Evolutionary conservation across 1,284 basidiomycete species (phyloP).

Genomic region (Pulchroboletus neoregius): DNA sequence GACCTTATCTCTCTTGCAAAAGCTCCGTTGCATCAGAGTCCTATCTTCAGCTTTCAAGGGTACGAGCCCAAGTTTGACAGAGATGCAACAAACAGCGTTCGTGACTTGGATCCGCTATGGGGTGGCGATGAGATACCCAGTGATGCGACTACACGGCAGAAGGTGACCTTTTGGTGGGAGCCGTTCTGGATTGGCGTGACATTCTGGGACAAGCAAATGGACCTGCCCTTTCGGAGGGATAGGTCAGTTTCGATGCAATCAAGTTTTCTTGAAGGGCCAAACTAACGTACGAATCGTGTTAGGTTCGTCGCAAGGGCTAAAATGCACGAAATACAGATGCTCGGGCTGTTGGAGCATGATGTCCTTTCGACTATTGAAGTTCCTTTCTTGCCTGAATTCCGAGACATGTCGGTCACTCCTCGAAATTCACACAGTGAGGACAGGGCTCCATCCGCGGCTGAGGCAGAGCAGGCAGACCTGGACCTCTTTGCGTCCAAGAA

Average conservation of each 20-base stretch:
- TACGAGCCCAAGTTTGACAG: conserved; percentile 47
- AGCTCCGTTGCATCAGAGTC: conserved; percentile 88
- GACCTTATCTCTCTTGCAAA: conserved; percentile 91
- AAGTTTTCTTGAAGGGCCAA: neutral
- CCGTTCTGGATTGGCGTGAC: conserved; percentile 79
- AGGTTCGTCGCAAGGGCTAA: conserved; percentile 88
- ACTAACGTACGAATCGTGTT: conserved; percentile 4
- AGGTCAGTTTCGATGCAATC: conserved; percentile 42
- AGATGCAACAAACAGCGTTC: conserved; percentile 44
- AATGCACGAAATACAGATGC: conserved; percentile 94
- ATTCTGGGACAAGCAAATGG: conserved; percentile 84
- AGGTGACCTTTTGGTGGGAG: conserved; percentile 77
- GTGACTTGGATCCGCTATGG: conserved; percentile 76
- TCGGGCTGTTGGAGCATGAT: conserved; percentile 87
- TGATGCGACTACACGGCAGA: conserved; percentile 37
- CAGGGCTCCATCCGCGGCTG: conserved; percentile 40
- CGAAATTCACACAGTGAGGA: conserved; percentile 32
- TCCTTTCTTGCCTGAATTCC: conserved; percentile 58
- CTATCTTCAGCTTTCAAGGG: conserved; percentile 80
- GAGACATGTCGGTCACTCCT: conserved; percentile 30
- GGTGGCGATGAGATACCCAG: conserved; percentile 57
- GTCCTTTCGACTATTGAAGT: conserved; percentile 83
- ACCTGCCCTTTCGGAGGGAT: conserved; percentile 82
- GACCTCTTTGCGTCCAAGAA: conserved; percentile 56
- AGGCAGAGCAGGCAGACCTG: conserved; percentile 68